phyloP scores from a whole-genome alignment of 2,329 filamentous ascomycete species.

The Xylariaceae sp. region DNA sequence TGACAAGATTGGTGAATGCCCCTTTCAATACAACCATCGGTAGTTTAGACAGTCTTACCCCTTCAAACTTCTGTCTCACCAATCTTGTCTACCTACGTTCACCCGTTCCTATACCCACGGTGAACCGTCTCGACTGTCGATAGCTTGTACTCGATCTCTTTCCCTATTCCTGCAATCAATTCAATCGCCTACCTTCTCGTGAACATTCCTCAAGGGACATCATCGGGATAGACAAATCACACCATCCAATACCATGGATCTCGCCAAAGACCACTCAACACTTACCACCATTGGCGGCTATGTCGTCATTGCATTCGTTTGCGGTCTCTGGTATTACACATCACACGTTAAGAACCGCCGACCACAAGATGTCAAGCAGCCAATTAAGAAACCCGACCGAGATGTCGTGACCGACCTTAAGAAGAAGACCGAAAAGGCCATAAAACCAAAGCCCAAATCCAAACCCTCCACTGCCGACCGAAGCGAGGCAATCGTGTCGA shows the following conservation, averaged over 20 bases:
- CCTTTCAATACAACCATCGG: slow-evolving; percentile 32
- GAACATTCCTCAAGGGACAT: not conserved
- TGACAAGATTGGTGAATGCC: slow-evolving; percentile 30
- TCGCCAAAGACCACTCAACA: slow-evolving; percentile 35
- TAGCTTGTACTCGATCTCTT: slow-evolving; percentile 6
- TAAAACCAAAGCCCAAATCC: slow-evolving; percentile 47
- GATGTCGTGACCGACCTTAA: slow-evolving; percentile 41
- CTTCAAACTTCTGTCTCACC: slow-evolving; percentile 26
- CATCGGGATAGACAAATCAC: not conserved
- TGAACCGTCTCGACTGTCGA: slow-evolving; percentile 11
- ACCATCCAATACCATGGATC: slow-evolving; percentile 36
- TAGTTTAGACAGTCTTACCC: slow-evolving; percentile 25
- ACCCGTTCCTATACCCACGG: slow-evolving; percentile 12
- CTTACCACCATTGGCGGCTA: slow-evolving; percentile 47
- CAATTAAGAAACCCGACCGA: slow-evolving; percentile 35
- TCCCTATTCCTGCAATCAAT: slow-evolving; percentile 9
- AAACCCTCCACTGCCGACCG: slow-evolving; percentile 35
- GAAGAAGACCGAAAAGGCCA: slow-evolving; percentile 48
- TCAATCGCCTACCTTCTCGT: not conserved
- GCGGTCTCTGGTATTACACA: slow-evolving; percentile 40
- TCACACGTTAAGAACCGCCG: slow-evolving; percentile 31
- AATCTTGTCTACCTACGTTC: slow-evolving; percentile 14
- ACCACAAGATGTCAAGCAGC: slow-evolving; percentile 32
- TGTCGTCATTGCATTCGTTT: slow-evolving; percentile 42
- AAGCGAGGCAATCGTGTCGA: slow-evolving; percentile 32